Conservation (phyloP, 768 basidiomycete genomes). For the Mycena venus region DNA sequence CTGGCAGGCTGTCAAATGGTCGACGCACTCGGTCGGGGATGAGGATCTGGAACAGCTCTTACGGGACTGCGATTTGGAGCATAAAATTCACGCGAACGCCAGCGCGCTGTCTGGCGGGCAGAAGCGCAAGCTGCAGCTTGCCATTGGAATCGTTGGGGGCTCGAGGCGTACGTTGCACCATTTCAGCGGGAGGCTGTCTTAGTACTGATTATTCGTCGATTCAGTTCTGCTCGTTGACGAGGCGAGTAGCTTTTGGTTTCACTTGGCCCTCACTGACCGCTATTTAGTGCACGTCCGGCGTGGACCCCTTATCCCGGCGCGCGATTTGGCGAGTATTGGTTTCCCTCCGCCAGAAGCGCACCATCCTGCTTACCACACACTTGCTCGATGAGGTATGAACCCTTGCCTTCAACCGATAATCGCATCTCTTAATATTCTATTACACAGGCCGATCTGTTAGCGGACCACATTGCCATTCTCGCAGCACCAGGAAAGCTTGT, state of each 20-base stretch:
- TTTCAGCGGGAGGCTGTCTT: background rate
- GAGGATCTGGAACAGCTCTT: conserved; percentile 77
- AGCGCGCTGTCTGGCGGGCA: conserved; percentile 82
- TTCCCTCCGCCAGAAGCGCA: conserved; percentile 72
- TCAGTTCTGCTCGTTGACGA: conserved; percentile 44
- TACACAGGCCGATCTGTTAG: conserved; percentile 77
- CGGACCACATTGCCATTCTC: conserved; percentile 81
- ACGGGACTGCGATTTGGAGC: conserved; percentile 80
- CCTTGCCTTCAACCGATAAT: background rate
- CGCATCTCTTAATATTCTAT: background rate
- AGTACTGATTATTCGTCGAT: background rate
- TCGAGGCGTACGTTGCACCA: conserved; percentile 40
- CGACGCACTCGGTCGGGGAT: conserved; percentile 55
- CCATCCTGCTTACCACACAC: conserved; percentile 76
- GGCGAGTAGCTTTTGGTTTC: background rate
- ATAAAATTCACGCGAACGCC: conserved; percentile 77
- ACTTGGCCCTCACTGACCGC: background rate
- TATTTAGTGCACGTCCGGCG: conserved; percentile 76
- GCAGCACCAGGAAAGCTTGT: conserved; percentile 82
- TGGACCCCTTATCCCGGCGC: conserved; percentile 84
- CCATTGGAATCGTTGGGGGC: conserved; percentile 71
- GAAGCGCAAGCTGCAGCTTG: conserved; percentile 87
- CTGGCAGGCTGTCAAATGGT: conserved; percentile 81
- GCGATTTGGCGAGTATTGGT: conserved; percentile 84
- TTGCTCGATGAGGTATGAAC: conserved; percentile 47